phyloP scores from a whole-genome alignment of 2,329 filamentous ascomycete species.

The Ustulina deusta region DNA sequence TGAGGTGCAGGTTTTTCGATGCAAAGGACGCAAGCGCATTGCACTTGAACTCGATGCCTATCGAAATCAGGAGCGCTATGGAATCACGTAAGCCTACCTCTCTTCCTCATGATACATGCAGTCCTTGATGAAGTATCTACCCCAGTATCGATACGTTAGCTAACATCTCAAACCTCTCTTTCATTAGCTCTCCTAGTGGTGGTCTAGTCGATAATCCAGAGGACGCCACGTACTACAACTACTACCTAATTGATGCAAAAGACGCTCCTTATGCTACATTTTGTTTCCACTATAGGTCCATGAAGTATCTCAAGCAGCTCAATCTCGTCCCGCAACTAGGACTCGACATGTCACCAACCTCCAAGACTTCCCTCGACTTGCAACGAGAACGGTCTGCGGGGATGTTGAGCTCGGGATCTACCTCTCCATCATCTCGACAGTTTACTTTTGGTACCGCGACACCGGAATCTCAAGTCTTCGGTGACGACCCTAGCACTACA shows the following conservation, averaged over 20 bases:
- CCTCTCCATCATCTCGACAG: constrained; percentile 23
- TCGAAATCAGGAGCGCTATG: constrained; percentile 62
- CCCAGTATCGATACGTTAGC: neutral
- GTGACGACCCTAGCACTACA: constrained; percentile 15
- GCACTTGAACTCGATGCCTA: constrained; percentile 59
- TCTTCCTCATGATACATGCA: constrained; percentile 24
- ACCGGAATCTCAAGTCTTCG: constrained; percentile 35
- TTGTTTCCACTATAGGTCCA: constrained; percentile 68
- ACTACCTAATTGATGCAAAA: constrained; percentile 62
- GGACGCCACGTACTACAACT: constrained; percentile 65
- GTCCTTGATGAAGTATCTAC: neutral
- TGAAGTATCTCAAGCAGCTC: constrained; percentile 60
- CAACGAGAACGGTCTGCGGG: constrained; percentile 3
- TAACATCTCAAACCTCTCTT: constrained; percentile 7
- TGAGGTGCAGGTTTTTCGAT: constrained; percentile 65
- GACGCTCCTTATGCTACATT: constrained; percentile 66
- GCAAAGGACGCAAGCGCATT: constrained; percentile 59
- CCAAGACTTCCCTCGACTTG: constrained; percentile 8
- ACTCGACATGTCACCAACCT: constrained; percentile 23
- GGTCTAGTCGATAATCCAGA: constrained; percentile 65
- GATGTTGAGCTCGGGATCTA: neutral
- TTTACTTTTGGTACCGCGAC: constrained; percentile 40
- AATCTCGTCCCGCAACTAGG: constrained; percentile 58
- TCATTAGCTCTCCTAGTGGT: constrained; percentile 62
- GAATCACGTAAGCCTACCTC: constrained; percentile 61